Evolutionary conservation across 2,329 filamentous ascomycete genomes (phyloP), one percentile per base, ranked within the genome.

Genomic region (Fusarium sp.): DNA sequence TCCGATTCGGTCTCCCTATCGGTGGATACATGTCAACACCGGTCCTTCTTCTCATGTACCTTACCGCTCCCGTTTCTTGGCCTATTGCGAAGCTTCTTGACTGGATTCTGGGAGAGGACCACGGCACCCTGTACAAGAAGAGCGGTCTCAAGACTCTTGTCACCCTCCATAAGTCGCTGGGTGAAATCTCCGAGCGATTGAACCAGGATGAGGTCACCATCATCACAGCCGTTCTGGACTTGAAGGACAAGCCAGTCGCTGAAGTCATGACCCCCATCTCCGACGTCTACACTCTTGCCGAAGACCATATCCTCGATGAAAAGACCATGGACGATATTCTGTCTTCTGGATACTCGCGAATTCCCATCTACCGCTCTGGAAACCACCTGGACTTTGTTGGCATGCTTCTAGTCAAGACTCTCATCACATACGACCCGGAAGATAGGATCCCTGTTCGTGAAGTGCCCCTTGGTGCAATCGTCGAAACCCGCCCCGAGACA

Each of bases 191-290:
- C 42, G 94, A 99, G 77, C 91, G 96, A 62, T 85, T 99, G 57
- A 98, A 98, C 80, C 92, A 97, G 73, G 96, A 99, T 77, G 96
- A 99, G 81, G 96, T 99, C 72, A 98, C 96, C 65, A 99, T 99
- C 79, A 99, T 99, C 81, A 97, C 93, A 72, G 95, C 96, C 40
- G 96, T 98, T 16, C 84, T 99, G 61, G 96, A 99, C 78, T 85
- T 99, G 72, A 99, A 98, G 83, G 95, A 96, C 73, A 99, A 99
- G 83, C 87, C 95, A 1, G 95, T 99, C 9, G 94, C 93, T 46
- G 92, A 90, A 77, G 97, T 99, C 78, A 99, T 99, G 96, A 99
- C 97, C 1, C 96, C 96, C 1, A 98, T 99, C 92, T 90, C 93
- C 47, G 95, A 99, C 78, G 96, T 98, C 51, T 99, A 97, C 78